Base-by-base conservation (phyloP, 2,329 filamentous ascomycete genomes). In the Paraphaeosphaeria sporulosa region DNA sequence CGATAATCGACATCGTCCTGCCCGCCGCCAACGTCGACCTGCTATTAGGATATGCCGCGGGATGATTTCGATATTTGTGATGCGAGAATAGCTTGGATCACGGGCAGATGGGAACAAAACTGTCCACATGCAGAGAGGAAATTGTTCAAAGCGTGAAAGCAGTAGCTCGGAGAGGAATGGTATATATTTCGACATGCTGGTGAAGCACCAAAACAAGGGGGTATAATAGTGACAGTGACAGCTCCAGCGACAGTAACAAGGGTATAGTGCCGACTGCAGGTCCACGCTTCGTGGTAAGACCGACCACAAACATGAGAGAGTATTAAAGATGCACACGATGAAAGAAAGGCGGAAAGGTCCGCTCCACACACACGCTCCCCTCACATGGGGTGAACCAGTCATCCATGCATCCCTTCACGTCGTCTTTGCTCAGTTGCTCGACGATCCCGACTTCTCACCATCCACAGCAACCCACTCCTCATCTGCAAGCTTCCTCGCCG, bases 401-500 rank as follows among this genome's bases (percentile, higher is more conserved):
- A 21, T 23, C 50, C n/a, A 9, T 12, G 7, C 4, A 5, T 27
- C 25, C 25, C 25, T 4, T 27, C 25, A 6, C 6, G 25, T 27
- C 30, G 23, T 50, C 57, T 8, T 55, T n/a, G n/a, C n/a, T n/a
- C n/a, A 19, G 47, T 27, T 44, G 47, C n/a, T n/a, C 27, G 25
- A 30, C 46, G n/a, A n/a, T 4, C 32, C 43, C 1, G 56, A 46
- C 38, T 62, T 64, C 13, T 57, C 30, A 4, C 10, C 52, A 25
- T 65, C 61, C 4, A 64, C 59, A 5, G 62, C 57, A 10, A 64
- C 64, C 69, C 72, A 72, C 13, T 73, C 68, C 25, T 72, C 69
- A 40, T 75, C 68, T 3, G 63, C 70, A 9, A 78, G 70, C 49
- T 63, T 68, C 43, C 70, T 64, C 2, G 74, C 74, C 0, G 74